Conservation (phyloP, 2,329 filamentous ascomycete species). For the Aspergillus piperis region DNA sequence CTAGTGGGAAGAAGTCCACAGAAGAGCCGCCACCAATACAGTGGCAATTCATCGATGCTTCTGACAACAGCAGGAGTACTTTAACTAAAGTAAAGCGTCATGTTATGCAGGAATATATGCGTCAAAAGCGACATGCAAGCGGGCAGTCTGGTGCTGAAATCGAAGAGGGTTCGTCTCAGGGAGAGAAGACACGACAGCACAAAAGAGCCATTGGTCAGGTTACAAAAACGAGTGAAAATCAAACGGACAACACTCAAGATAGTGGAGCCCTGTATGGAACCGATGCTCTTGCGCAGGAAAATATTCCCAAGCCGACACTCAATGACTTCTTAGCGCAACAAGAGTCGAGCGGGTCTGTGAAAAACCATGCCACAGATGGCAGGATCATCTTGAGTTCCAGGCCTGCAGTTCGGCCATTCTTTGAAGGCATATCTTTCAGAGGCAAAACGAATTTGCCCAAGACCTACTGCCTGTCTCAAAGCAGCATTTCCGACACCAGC, state of each 20-base stretch:
- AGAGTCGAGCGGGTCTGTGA: neutral
- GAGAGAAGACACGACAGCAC: conserved; percentile 17
- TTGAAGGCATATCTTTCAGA: neutral
- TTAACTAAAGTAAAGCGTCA: conserved; percentile 45
- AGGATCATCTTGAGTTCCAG: neutral
- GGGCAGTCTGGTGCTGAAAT: conserved; percentile 11
- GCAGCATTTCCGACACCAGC: conserved; percentile 14
- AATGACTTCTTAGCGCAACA: neutral
- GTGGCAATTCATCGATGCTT: conserved; percentile 47
- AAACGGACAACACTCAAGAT: neutral
- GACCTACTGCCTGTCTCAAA: conserved; percentile 11
- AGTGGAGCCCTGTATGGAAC: neutral
- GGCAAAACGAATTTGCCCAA: neutral
- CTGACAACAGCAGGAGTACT: conserved; percentile 37
- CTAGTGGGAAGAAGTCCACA: conserved; percentile 4
- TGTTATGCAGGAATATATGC: conserved; percentile 48
- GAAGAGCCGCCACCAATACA: conserved; percentile 22
- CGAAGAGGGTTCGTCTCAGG: conserved; percentile 12
- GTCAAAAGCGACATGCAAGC: conserved; percentile 34
- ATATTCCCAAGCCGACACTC: neutral
- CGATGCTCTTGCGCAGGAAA: neutral
- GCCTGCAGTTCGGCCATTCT: neutral
- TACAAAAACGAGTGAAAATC: neutral
- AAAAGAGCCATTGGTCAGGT: neutral
- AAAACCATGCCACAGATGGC: neutral